Evolutionary conservation across 768 basidiomycete species (phyloP).

Genomic region (Phanerochaete carnosa): DNA sequence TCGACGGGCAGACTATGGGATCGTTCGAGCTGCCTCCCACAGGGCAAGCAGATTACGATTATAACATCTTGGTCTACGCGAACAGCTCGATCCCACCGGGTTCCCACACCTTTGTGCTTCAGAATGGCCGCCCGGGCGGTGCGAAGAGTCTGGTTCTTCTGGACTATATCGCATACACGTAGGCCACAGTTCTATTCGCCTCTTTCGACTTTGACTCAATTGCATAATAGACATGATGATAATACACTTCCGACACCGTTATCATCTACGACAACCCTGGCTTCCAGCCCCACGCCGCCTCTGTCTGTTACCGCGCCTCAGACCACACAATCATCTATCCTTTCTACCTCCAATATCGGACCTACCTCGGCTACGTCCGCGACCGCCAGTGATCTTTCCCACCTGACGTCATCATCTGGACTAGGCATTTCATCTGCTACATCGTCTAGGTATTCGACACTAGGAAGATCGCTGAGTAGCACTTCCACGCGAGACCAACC

Average conservation of each 20-base stretch:
- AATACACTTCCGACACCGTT: neutral
- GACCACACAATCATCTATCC: neutral
- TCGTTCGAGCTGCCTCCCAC: conserved; percentile 22
- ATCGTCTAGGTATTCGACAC: neutral
- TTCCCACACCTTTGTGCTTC: conserved; percentile 3
- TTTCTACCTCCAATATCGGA: neutral
- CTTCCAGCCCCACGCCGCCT: neutral
- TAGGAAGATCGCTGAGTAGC: neutral
- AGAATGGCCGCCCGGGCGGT: conserved; percentile 8
- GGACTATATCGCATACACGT: conserved; percentile 14
- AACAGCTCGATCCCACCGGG: conserved; percentile 25
- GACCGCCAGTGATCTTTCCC: neutral
- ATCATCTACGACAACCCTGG: neutral
- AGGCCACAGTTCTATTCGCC: neutral
- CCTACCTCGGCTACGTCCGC: neutral
- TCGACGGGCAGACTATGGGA: conserved; percentile 33
- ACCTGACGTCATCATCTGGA: neutral
- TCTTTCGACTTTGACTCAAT: neutral
- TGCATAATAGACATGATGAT: neutral
- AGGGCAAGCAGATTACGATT: conserved; percentile 23
- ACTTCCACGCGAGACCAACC: neutral
- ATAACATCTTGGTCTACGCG: conserved; percentile 34
- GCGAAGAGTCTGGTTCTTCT: conserved; percentile 4
- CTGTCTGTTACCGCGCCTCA: neutral
- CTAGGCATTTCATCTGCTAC: neutral